Conservation (phyloP, 164 flowering plant species). For the Sextonia rubra region DNA sequence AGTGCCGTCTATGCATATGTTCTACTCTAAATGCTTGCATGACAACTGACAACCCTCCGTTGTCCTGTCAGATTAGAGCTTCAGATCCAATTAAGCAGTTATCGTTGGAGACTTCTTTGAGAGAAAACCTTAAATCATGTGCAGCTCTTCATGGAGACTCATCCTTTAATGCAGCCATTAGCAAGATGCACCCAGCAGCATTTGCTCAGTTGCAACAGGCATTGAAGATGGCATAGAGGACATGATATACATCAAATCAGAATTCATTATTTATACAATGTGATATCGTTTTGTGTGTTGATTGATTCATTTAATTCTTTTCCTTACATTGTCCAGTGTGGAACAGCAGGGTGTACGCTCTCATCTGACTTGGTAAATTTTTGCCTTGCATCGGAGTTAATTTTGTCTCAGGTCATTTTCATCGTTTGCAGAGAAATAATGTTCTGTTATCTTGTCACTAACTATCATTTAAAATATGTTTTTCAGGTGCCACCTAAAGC, state of each 20-base stretch:
- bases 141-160: conserved; percentile 87
- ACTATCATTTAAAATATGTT: not conserved
- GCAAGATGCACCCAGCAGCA: conserved; percentile 79
- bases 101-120: conserved; percentile 66
- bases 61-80: conserved; percentile 52
- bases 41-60: not conserved
- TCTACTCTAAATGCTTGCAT: not conserved
- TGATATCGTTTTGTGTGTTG: not conserved
- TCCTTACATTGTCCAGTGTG: not conserved
- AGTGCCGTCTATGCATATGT: too few relatives aligned
- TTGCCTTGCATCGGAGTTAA: not conserved
- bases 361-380: not conserved
- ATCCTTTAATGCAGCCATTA: conserved; percentile 62
- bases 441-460: not conserved
- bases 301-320: not conserved
- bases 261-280: not conserved
- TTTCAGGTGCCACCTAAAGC: not conserved
- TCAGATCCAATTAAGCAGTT: conserved; percentile 74
- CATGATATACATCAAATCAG: not conserved
- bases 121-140: conserved; percentile 86
- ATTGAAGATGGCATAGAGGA: conserved; percentile 55
- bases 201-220: conserved; percentile 80
- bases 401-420: not conserved
- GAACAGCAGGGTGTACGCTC: conserved; percentile 1
- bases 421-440: not conserved